Conservation (phyloP, 768 basidiomycete species). For the Leccinum rimulosum region DNA sequence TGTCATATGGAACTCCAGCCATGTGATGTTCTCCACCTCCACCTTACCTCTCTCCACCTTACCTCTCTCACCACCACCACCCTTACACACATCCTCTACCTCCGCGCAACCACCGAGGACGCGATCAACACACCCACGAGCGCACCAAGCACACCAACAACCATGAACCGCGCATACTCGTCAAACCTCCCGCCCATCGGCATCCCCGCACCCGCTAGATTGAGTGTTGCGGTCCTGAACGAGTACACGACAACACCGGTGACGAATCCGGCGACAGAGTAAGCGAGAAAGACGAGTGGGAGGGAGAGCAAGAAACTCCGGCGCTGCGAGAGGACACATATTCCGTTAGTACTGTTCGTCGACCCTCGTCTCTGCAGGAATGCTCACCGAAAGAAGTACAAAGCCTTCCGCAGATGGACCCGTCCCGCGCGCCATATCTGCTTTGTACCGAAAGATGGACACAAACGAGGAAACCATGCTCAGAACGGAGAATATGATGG, state of each 20-base stretch:
- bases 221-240: slow-evolving; percentile 48
- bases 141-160: slow-evolving; percentile 62
- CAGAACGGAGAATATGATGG: slow-evolving; percentile 64
- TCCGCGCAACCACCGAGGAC: slow-evolving; percentile 37
- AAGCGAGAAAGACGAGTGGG: slow-evolving; percentile 71
- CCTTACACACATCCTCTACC: slow-evolving; percentile 4
- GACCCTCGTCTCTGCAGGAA: neutral
- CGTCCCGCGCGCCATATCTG: slow-evolving; percentile 54
- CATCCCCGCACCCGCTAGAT: slow-evolving; percentile 32
- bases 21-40: neutral
- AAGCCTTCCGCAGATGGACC: slow-evolving; percentile 52
- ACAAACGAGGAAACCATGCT: slow-evolving; percentile 69
- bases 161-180: slow-evolving; percentile 61
- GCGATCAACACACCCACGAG: slow-evolving; percentile 60
- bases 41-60: neutral
- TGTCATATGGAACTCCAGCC: neutral
- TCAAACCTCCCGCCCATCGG: slow-evolving; percentile 45
- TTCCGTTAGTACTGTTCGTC: neutral
- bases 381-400: slow-evolving; percentile 48
- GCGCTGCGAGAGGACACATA: slow-evolving; percentile 29
- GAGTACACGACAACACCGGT: slow-evolving; percentile 65
- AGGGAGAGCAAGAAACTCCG: slow-evolving; percentile 63
- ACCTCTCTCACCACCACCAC: neutral
- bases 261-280: slow-evolving; percentile 67
- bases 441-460: slow-evolving; percentile 67